These are phyloP conservation scores for Saussurea involucrata DNA, from an alignment of 129 eudicot species.

Conservation along the genomic window DNA sequence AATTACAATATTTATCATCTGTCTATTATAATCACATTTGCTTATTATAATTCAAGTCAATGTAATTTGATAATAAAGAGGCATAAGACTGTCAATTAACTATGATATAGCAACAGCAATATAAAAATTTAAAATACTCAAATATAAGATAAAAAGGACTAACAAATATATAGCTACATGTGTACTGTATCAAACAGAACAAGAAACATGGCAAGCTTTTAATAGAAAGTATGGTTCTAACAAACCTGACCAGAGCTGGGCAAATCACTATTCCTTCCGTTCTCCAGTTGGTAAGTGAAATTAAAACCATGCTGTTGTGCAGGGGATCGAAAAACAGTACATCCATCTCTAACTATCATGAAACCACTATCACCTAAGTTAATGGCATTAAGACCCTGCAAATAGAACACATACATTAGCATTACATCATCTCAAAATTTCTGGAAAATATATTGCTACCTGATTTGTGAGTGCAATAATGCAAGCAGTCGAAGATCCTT, in stretches of 20 bases:
- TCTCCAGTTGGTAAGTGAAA: constrained; percentile 87
- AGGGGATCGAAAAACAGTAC: constrained; percentile 85
- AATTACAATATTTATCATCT: background rate
- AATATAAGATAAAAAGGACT: background rate
- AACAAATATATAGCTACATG: too few relatives aligned
- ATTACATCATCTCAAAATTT: background rate
- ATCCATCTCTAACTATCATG: constrained; percentile 86
- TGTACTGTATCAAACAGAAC: background rate
- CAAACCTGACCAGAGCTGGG: constrained; percentile 93
- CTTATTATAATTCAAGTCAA: background rate
- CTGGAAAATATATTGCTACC: constrained; percentile 26
- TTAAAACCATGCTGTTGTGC: constrained; percentile 91
- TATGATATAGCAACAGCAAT: too few relatives aligned
- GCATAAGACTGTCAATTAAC: too few relatives aligned
- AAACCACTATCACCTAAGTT: constrained; percentile 95
- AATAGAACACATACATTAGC: background rate
- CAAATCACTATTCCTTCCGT: constrained; percentile 71
- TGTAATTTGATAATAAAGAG: too few relatives aligned
- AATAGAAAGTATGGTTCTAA: background rate
- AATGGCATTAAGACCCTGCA: constrained; percentile 86
- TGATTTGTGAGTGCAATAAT: constrained; percentile 85
- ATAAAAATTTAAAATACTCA: too few relatives aligned
- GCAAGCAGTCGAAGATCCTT: constrained; percentile 95
- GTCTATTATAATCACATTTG: too few relatives aligned
- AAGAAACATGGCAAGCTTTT: background rate